Evolutionary conservation across 192 early-diverging fungal species (phyloP), one percentile per base, ranked within the genome.

Genomic region (Physocladia obscura): DNA sequence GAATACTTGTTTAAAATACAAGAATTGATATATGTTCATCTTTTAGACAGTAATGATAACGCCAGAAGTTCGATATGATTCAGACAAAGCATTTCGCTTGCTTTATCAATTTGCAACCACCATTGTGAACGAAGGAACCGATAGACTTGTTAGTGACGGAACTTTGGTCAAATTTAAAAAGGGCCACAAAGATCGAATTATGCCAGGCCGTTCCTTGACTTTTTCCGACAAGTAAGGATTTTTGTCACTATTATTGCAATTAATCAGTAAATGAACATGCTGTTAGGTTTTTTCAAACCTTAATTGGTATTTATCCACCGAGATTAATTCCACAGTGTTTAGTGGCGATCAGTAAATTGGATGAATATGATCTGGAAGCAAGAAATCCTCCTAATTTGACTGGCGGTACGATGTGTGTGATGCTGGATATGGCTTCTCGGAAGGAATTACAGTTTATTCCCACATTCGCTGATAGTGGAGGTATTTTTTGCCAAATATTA

Each of bases 31-130:
- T 22, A 68, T 0, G 48, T 29, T 34, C 4, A 1, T 59, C 4
- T 76, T 57, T 26, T 67, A 79, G 69, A 73, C 76, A 59, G 68
- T 74, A 27, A 57, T 81, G 72, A 26, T 74, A 24, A 81, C 80
- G 1, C 80, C 80, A 2, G 74, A 76, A 26, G 44, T 24, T 22
- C n/a, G 29, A 31, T 81, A 78, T 39, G 52, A 74, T 40, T 29
- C 76, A 2, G 24, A 71, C 3, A 40, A 56, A 11, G 80, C 76
- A 1, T 81, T 76, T 50, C 40, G 34, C 19, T 56, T 78, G 5
- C 30, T 78, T 3, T 51, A 74, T 30, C 31, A 56, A 29, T 78
- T 71, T 55, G 38, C 74, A 1, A 49, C 29, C n/a, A 40, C 37
- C n/a, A 47, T 36, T 1, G 56, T 78, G 6, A 27, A 2, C n/a